phyloP scores from a whole-genome alignment of 2,329 filamentous ascomycete species.

The Dothideomycetidae sp. region DNA sequence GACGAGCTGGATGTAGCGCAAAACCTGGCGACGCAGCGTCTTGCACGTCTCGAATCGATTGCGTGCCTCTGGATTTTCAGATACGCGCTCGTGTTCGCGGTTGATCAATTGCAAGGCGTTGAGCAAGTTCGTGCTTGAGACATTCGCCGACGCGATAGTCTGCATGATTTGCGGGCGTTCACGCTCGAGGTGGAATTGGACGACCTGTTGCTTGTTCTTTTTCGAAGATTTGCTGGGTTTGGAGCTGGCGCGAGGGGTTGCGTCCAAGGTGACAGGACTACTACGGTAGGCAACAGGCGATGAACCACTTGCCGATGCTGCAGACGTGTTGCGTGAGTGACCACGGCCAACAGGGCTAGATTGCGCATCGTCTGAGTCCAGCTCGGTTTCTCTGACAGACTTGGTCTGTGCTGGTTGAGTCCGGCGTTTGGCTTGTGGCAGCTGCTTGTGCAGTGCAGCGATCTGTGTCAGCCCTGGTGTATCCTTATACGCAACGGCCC shows the following conservation, averaged over 20 bases:
- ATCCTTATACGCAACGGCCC: conserved; percentile 69
- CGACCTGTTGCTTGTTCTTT: conserved; percentile 40
- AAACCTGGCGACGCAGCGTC: conserved; percentile 62
- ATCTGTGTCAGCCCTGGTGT: conserved; percentile 69
- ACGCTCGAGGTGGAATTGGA: conserved; percentile 67
- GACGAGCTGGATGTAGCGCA: conserved; percentile 86
- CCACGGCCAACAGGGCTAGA: conserved; percentile 15
- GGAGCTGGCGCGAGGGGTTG: conserved; percentile 16
- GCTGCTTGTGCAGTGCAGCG: conserved; percentile 59
- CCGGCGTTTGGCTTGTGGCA: conserved; percentile 50
- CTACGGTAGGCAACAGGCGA: conserved; percentile 11
- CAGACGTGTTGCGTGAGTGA: conserved; percentile 12
- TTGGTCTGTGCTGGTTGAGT: conserved; percentile 55
- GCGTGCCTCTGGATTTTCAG: conserved; percentile 62
- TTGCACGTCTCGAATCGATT: conserved; percentile 79
- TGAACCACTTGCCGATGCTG: conserved; percentile 21
- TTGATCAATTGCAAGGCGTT: conserved; percentile 86
- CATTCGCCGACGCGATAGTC: conserved; percentile 76
- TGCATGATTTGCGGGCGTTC: conserved; percentile 80
- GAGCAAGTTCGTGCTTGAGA: conserved; percentile 78
- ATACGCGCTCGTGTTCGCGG: conserved; percentile 74
- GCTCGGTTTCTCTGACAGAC: conserved; percentile 65
- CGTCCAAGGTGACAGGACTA: conserved; percentile 21
- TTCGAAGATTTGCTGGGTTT: conserved; percentile 20
- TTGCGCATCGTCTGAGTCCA: conserved; percentile 31